These are phyloP conservation scores for Xerocomus potaroensis DNA, from an alignment of 768 basidiomycete genomes.

Conservation along the genomic window DNA sequence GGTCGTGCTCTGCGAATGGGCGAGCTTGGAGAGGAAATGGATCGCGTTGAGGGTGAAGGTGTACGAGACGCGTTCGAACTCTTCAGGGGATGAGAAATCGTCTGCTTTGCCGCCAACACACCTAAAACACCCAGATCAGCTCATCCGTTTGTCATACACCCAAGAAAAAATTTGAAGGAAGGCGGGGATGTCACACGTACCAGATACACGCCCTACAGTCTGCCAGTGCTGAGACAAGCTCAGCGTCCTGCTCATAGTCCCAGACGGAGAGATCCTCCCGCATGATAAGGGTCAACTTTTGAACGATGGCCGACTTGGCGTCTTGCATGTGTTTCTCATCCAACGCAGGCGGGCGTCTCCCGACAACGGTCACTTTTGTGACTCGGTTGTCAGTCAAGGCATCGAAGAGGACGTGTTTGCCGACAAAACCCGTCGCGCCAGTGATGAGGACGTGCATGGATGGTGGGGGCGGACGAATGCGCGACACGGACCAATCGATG, in stretches of 20 bases:
- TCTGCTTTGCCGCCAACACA: conserved; percentile 25
- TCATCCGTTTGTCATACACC: background rate
- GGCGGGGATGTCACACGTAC: conserved; percentile 2
- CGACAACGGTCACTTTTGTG: conserved; percentile 24
- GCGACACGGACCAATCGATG: background rate
- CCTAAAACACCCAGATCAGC: conserved; percentile 14
- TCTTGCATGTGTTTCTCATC: conserved; percentile 16
- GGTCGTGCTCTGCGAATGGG: background rate
- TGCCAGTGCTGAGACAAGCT: conserved; percentile 19
- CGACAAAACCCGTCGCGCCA: conserved; percentile 25
- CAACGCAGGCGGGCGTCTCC: conserved; percentile 20
- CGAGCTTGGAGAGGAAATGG: conserved; percentile 19
- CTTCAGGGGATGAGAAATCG: conserved; percentile 18
- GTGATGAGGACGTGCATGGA: conserved; percentile 26
- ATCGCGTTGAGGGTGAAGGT: conserved; percentile 24
- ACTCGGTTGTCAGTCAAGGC: conserved; percentile 19
- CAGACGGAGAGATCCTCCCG: conserved; percentile 24
- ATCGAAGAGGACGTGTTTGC: conserved; percentile 16
- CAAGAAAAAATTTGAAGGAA: background rate
- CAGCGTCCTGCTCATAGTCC: conserved; percentile 24
- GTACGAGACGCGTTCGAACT: conserved; percentile 24
- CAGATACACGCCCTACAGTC: conserved; percentile 26
- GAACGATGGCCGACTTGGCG: conserved; percentile 14
- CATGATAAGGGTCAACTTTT: conserved; percentile 20
- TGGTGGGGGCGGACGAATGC: background rate